Conservation (phyloP, 2,329 filamentous ascomycete genomes). For the Aspergillus latus region DNA sequence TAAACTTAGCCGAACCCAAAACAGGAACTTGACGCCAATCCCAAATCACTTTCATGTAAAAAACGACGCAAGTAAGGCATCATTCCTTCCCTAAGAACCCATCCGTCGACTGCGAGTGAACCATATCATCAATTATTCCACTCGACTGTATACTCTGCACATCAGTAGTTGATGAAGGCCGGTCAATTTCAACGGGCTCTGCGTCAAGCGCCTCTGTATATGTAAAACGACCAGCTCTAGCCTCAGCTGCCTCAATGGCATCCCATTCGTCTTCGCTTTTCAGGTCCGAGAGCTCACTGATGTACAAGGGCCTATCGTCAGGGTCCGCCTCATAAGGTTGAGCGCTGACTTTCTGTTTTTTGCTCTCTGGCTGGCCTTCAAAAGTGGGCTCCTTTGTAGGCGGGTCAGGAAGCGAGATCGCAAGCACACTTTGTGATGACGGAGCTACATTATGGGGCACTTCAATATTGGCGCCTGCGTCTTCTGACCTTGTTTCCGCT, state of each 20-base stretch:
- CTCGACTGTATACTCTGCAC: conserved; percentile 39
- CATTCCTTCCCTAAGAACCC: conserved; percentile 24
- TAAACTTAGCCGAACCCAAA: no score
- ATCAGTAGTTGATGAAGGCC: conserved; percentile 31
- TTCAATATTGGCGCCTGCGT: neutral
- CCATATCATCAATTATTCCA: conserved; percentile 30
- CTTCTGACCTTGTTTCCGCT: no score
- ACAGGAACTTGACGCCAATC: no score
- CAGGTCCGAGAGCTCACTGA: conserved; percentile 23
- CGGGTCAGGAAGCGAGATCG: conserved; percentile 49
- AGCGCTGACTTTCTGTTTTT: conserved; percentile 47
- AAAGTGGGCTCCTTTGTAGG: conserved; percentile 49
- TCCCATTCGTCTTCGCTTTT: conserved; percentile 43
- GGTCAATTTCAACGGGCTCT: conserved; percentile 35
- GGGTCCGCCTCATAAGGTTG: neutral
- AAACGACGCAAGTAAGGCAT: conserved; percentile 2
- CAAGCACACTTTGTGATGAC: conserved; percentile 32
- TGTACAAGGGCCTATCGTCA: conserved; percentile 8
- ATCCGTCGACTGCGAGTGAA: conserved; percentile 24
- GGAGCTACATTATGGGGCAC: conserved; percentile 12
- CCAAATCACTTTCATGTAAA: neutral
- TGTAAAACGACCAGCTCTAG: conserved; percentile 15
- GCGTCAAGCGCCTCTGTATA: conserved; percentile 31
- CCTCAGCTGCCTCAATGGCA: conserved; percentile 34
- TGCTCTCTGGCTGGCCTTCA: conserved; percentile 45